Conservation (phyloP, 352 stramenopile genomes). For the Pythium guiyangense region DNA sequence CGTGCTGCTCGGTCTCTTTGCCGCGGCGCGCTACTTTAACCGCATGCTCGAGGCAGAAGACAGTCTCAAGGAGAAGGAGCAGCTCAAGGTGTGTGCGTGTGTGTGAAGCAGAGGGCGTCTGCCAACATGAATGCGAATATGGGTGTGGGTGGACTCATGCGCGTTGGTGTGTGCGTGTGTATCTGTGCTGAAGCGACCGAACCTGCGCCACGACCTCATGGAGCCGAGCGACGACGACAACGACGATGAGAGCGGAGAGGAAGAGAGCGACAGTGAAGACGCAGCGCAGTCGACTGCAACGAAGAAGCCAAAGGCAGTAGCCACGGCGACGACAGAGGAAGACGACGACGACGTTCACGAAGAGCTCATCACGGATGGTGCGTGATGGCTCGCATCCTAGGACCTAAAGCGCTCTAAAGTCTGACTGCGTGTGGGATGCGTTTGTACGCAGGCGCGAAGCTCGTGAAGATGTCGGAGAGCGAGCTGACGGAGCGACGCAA, state of each 20-base stretch:
- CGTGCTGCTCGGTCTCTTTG: slow-evolving; percentile 53
- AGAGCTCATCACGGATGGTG: slow-evolving; percentile 69
- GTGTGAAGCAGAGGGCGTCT: background rate
- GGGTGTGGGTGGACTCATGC: background rate
- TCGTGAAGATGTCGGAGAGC: slow-evolving; percentile 28
- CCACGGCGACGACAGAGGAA: slow-evolving; percentile 14
- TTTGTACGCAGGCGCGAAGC: slow-evolving; percentile 20
- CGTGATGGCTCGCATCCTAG: background rate
- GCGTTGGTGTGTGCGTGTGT: background rate
- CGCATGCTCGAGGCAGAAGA: slow-evolving; percentile 47
- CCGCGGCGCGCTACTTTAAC: slow-evolving; percentile 57
- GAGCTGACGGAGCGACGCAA: slow-evolving; percentile 18
- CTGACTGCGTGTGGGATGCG: background rate
- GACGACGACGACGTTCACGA: slow-evolving; percentile 51
- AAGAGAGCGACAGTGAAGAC: slow-evolving; percentile 16
- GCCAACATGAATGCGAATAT: background rate
- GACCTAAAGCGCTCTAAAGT: background rate
- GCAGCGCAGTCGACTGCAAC: background rate
- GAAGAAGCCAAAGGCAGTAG: background rate
- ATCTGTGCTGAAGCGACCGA: slow-evolving; percentile 23
- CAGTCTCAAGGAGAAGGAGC: slow-evolving; percentile 33
- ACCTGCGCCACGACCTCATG: slow-evolving; percentile 48
- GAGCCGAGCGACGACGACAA: slow-evolving; percentile 42
- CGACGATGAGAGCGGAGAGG: slow-evolving; percentile 31
- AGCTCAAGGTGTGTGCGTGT: slow-evolving; percentile 10